Evolutionary conservation across 2,329 filamentous ascomycete genomes (phyloP).

Genomic region (Penicillium sp.): DNA sequence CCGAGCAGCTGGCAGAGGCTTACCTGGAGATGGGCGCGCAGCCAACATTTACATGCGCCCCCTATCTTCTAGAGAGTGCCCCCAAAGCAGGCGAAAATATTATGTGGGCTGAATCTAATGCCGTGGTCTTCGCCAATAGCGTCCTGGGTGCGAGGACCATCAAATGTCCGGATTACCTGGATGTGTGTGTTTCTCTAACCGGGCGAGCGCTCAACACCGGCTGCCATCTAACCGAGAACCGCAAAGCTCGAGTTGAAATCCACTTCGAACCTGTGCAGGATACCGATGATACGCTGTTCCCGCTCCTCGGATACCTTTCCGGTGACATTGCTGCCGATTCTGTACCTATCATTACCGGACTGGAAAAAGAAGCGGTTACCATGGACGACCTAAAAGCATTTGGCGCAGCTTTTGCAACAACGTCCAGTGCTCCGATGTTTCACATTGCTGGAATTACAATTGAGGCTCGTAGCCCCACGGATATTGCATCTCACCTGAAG

Average conservation of each 20-base stretch:
- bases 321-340: conserved; percentile 29
- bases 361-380: conserved; percentile 25
- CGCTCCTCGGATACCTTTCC: conserved; percentile 41
- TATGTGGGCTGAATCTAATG: conserved; percentile 49
- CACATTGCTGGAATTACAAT: conserved; percentile 44
- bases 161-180: conserved; percentile 49
- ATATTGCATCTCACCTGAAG: conserved; percentile 4
- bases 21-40: conserved; percentile 44
- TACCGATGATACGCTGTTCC: conserved; percentile 40
- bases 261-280: neutral
- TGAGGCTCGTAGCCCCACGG: conserved; percentile 28
- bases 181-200: conserved; percentile 46
- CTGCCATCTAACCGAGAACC: conserved; percentile 10
- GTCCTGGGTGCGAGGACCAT: conserved; percentile 46
- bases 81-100: conserved; percentile 42
- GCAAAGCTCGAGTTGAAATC: conserved; percentile 28
- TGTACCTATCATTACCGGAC: conserved; percentile 39
- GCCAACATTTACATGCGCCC: conserved; percentile 47
- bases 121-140: conserved; percentile 49
- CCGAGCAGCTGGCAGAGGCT: conserved; percentile 36
- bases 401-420: conserved; percentile 47
- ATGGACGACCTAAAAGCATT: conserved; percentile 45
- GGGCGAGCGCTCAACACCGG: conserved; percentile 26
- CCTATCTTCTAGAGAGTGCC: conserved; percentile 40
- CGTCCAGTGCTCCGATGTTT: conserved; percentile 46